Evolutionary conservation across 495 filamentous ascomycete species (phyloP), one percentile per base, ranked within the genome.

Genomic region (Annulohypoxylon moriforme): DNA sequence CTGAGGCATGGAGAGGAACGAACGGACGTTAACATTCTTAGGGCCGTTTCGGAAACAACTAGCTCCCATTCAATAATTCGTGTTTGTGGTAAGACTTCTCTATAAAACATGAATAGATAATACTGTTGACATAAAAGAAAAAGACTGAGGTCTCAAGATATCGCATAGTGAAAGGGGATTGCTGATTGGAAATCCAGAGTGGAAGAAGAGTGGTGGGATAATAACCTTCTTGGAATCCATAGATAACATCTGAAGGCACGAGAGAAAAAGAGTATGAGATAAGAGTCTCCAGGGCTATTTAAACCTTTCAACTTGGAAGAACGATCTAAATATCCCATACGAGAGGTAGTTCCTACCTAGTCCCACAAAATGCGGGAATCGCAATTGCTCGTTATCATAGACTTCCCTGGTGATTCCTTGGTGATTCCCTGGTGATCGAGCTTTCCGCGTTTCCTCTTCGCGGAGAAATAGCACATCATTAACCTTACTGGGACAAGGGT

Each of bases 401-500:
- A 18, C n/a, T 55, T 52, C 14, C 20, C 27, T 22, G 50, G 16
- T 55, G n/a, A n/a, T n/a, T n/a, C n/a, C n/a, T n/a, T n/a, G n/a
- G 14, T 52, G 33, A 36, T 36, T 36, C 9, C n/a, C 13, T 3
- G 18, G 2, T 50, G 20, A n/a, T 29, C 10, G 16, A 57, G 18
- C 34, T 20, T 58, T 56, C 55, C 33, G 11, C 20, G 33, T 40
- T 40, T 58, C 55, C 33, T 40, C 20, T 24, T 58, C 52, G 20
- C 40, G 56, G 33, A 33, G 33, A 67, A 68, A 50, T 65, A 65
- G 29, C 31, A 53, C 25, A 5, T n/a, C 29, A 34, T 24, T 60
- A 50, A 24, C 33, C 46, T 13, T 34, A 42, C 55, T 33, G 34
- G 57, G 64, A 58, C 58, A 67, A 42, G 69, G 69, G 47, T 68